Conservation (phyloP, 805 yeast species). For the Maudiozyma turicensis region DNA sequence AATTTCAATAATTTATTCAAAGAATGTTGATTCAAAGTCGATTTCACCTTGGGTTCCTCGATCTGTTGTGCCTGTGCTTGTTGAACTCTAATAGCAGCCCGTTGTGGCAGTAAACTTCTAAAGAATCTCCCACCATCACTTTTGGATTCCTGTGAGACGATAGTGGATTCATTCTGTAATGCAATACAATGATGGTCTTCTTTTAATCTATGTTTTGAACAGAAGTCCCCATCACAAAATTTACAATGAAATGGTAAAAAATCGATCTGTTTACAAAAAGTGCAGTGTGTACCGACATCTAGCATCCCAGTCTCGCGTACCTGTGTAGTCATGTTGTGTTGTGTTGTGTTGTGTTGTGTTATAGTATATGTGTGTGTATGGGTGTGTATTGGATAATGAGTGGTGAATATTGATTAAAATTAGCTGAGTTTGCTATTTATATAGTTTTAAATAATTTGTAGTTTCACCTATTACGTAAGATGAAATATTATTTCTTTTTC, state of each 20-base stretch:
- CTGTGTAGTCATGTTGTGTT: neutral
- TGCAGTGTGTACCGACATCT: constrained; percentile 30
- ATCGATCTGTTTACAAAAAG: constrained; percentile 25
- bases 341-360: neutral
- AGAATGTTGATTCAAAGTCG: constrained; percentile 14
- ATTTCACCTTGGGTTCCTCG: constrained; percentile 2
- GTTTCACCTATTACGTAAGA: too few relatives aligned
- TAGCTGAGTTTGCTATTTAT: too few relatives aligned
- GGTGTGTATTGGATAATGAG: neutral
- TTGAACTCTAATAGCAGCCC: constrained; percentile 17
- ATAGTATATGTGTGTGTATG: neutral
- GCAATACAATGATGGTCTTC: constrained; percentile 21
- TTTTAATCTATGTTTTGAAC: constrained; percentile 21
- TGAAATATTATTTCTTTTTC: too few relatives aligned
- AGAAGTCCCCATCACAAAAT: constrained; percentile 23
- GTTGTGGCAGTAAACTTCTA: constrained; percentile 24
- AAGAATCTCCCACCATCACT: constrained; percentile 17
- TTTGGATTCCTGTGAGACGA: neutral
- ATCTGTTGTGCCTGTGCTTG: too few relatives aligned
- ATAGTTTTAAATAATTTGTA: too few relatives aligned
- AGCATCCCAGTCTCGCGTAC: constrained; percentile 19
- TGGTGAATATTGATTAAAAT: neutral
- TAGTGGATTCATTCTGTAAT: neutral
- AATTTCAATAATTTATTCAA: constrained; percentile 20
- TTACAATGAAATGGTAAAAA: constrained; percentile 28